These are phyloP conservation scores for Pichia manshurica DNA, from an alignment of 805 yeast species.

Conservation along the genomic window DNA sequence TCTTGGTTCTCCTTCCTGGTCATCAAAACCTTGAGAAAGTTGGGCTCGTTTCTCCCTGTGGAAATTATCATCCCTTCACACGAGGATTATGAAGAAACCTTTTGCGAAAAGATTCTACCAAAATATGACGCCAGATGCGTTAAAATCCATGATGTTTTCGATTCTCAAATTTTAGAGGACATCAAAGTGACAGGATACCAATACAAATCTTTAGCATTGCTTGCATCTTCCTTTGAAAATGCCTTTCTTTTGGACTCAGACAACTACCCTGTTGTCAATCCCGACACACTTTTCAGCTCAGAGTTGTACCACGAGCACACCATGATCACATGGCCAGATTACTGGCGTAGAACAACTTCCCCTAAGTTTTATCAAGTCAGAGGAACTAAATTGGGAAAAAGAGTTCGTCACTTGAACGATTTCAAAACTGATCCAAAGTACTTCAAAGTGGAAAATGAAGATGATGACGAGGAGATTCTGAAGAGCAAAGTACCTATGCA, in stretches of 20 bases:
- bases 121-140: constrained; percentile 38
- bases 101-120: constrained; percentile 36
- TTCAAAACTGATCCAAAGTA: constrained; percentile 20
- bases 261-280: constrained; percentile 39
- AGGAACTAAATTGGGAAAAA: constrained; percentile 30
- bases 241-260: constrained; percentile 43
- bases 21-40: constrained; percentile 36
- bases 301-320: constrained; percentile 40
- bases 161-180: constrained; percentile 19
- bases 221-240: constrained; percentile 46
- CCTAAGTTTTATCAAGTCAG: constrained; percentile 58
- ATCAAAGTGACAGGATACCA: constrained; percentile 33
- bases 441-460: constrained; percentile 14
- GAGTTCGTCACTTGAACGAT: constrained; percentile 32
- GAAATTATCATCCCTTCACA: constrained; percentile 19
- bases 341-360: constrained; percentile 61
- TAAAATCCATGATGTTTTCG: constrained; percentile 34
- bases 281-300: constrained; percentile 45
- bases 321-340: constrained; percentile 66
- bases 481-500: constrained; percentile 38
- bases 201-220: constrained; percentile 37
- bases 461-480: constrained; percentile 16
- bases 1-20: constrained; percentile 37
- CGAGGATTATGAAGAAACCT: constrained; percentile 14
- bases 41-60: constrained; percentile 37